Base-by-base conservation (phyloP, 2,329 filamentous ascomycete species). In the Epichloe brachyelytri region DNA sequence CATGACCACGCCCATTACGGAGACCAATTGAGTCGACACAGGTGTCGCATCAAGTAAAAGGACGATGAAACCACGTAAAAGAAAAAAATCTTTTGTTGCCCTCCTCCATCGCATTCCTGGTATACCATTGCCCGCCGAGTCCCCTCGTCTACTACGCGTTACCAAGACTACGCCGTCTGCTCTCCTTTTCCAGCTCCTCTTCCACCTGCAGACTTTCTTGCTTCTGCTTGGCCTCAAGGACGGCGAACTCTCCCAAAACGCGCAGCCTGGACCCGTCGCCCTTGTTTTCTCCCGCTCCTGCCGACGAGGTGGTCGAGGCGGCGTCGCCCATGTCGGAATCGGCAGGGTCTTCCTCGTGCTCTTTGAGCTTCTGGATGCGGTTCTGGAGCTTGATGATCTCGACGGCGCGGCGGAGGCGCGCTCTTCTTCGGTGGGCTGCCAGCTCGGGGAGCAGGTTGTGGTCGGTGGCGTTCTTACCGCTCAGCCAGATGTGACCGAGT, bases 391-490 rank as follows among this genome's bases (percentile, higher is more conserved):
- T 96, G 75, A 97, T 86, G 63, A 95, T 83, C 70, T 97, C 88
- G 71, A 98, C 94, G 62, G 90, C 91, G 57, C 91, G 86, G 68
- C 86, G 86, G 59, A 98, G 85, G 55, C 89, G 88, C 52, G 88
- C 88, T 69, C 89, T 89, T 69, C 94, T 88, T 74, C 93, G 95
- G 49, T 89, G 85, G 70, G 86, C 87, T 60, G 60, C 59, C 75
- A 98, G 94, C 73, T 98, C 93, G 58, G 93, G 93, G 68, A 98
- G 73, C 79, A 98, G 79, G 76, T 98, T 90, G 80, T 96, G 89
- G 69, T 97, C 90, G 55, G 86, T 88, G 56, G 93, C 93, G 55
- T 81, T 93, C 73, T 93, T 79, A 67, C 91, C 91, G 64, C 82
- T 93, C 61, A 97, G 82, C 91, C 91, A 97, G 54, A 79, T 75